Evolutionary conservation across 2,329 filamentous ascomycete species (phyloP).

Genomic region (Microascus cirrosus): DNA sequence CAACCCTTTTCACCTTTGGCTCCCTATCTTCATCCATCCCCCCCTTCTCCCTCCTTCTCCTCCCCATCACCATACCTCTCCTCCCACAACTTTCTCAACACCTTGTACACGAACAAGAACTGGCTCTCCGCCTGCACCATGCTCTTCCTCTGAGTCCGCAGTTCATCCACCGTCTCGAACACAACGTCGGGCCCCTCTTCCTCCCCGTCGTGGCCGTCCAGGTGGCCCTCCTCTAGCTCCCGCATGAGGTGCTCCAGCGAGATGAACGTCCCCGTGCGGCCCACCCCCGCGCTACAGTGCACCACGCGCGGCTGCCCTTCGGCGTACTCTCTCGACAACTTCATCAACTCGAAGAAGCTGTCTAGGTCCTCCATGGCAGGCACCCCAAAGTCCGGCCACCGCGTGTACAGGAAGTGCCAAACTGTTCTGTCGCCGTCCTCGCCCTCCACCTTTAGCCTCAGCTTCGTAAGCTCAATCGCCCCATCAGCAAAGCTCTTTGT

Average conservation of each 20-base stretch:
- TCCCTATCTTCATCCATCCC: no score
- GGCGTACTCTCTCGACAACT: conserved; percentile 45
- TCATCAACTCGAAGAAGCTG: conserved; percentile 59
- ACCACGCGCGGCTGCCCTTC: conserved; percentile 56
- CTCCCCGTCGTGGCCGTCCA: conserved; percentile 36
- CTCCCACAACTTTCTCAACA: conserved; percentile 63
- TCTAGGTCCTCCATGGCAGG: conserved; percentile 57
- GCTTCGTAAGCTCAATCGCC: conserved; percentile 62
- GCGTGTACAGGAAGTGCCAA: conserved; percentile 76
- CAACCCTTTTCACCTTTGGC: conserved; percentile 41
- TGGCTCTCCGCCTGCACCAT: conserved; percentile 92
- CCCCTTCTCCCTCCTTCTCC: conserved; percentile 11
- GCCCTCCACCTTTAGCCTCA: conserved; percentile 45
- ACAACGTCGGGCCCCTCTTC: conserved; percentile 44
- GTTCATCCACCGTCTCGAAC: conserved; percentile 63
- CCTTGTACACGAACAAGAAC: conserved; percentile 80
- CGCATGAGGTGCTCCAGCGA: conserved; percentile 83
- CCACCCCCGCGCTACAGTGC: conserved; percentile 86
- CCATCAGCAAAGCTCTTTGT: conserved; percentile 42
- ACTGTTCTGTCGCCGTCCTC: conserved; percentile 48
- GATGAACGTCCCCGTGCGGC: conserved; percentile 90
- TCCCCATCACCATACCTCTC: conserved; percentile 42
- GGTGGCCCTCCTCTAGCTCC: conserved; percentile 65
- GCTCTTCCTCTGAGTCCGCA: conserved; percentile 79
- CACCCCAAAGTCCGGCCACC: conserved; percentile 85